Evolutionary conservation across 176 grass and related monocot genomes (phyloP).

Genomic region (Eragrostis curvula): DNA sequence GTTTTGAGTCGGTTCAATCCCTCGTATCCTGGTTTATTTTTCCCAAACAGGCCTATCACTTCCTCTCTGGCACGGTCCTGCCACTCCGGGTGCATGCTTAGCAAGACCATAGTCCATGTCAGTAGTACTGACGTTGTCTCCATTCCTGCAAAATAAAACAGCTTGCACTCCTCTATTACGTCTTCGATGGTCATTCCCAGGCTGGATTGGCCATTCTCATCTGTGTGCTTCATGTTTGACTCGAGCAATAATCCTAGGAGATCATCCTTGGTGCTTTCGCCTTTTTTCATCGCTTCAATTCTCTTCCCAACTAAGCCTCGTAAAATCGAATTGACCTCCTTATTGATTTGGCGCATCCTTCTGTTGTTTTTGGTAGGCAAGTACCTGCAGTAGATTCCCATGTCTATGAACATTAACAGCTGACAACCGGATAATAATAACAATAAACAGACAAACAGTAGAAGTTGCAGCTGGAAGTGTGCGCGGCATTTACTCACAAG

Average conservation of each 20-base stretch:
- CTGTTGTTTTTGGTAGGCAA: slow-evolving; percentile 57
- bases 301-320: slow-evolving; percentile 45
- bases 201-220: slow-evolving; percentile 38
- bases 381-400: slow-evolving; percentile 1
- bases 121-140: slow-evolving; percentile 72
- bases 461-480: neutral
- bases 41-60: slow-evolving; percentile 57
- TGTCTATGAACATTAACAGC: neutral
- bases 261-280: slow-evolving; percentile 40
- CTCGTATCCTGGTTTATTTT: slow-evolving; percentile 52
- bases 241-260: slow-evolving; percentile 58
- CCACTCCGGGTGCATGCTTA: slow-evolving; percentile 71
- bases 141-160: slow-evolving; percentile 79
- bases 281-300: slow-evolving; percentile 39
- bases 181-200: slow-evolving; percentile 60
- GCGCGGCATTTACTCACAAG: neutral
- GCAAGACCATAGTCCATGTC: slow-evolving; percentile 63
- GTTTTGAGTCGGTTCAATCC: slow-evolving; percentile 58
- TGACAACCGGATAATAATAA: too few relatives aligned
- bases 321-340: slow-evolving; percentile 50
- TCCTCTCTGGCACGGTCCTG: slow-evolving; percentile 65
- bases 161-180: slow-evolving; percentile 75
- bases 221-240: slow-evolving; percentile 42
- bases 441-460: too few relatives aligned
- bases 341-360: slow-evolving; percentile 50